These are phyloP conservation scores for Chalara sp. DNA, from an alignment of 2,329 filamentous ascomycete species.

Conservation along the genomic window DNA sequence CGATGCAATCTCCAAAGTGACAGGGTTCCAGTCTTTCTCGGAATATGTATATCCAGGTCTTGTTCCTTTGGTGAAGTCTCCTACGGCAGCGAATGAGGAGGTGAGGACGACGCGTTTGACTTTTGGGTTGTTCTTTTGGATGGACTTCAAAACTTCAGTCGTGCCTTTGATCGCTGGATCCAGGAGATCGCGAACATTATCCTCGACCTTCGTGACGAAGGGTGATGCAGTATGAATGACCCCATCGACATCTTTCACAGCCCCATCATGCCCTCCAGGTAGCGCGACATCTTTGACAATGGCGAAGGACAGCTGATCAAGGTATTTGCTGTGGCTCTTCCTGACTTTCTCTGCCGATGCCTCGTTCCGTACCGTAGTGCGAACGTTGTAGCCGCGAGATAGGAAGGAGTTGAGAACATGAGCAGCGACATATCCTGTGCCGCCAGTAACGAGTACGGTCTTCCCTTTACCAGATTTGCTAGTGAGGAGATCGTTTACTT, in stretches of 20 bases:
- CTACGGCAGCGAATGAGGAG: slow-evolving; percentile 55
- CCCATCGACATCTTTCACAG: slow-evolving; percentile 55
- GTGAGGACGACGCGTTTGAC: slow-evolving; percentile 41
- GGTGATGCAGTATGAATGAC: slow-evolving; percentile 67
- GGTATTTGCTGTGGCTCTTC: slow-evolving; percentile 30
- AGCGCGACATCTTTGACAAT: slow-evolving; percentile 67
- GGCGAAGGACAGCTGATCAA: slow-evolving; percentile 24
- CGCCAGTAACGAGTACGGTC: slow-evolving; percentile 25
- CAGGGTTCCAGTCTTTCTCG: slow-evolving; percentile 47
- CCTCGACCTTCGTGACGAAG: slow-evolving; percentile 26
- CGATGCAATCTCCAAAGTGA: slow-evolving; percentile 37
- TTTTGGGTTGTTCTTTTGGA: slow-evolving; percentile 32
- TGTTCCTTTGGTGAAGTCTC: slow-evolving; percentile 44
- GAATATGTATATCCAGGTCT: slow-evolving; percentile 40
- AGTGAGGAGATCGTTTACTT: no score
- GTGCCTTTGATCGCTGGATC: slow-evolving; percentile 48
- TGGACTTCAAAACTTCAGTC: slow-evolving; percentile 38
- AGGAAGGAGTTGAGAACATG: slow-evolving; percentile 41
- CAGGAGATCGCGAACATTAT: slow-evolving; percentile 34
- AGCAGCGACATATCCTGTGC: slow-evolving; percentile 44
- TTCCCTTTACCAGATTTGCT: neutral
- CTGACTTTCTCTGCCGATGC: slow-evolving; percentile 38
- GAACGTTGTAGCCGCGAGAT: slow-evolving; percentile 28
- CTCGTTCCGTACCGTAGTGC: slow-evolving; percentile 37
- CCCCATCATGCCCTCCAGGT: slow-evolving; percentile 60